phyloP scores from a whole-genome alignment of 306 rosid species.

The Quercus dentata region DNA sequence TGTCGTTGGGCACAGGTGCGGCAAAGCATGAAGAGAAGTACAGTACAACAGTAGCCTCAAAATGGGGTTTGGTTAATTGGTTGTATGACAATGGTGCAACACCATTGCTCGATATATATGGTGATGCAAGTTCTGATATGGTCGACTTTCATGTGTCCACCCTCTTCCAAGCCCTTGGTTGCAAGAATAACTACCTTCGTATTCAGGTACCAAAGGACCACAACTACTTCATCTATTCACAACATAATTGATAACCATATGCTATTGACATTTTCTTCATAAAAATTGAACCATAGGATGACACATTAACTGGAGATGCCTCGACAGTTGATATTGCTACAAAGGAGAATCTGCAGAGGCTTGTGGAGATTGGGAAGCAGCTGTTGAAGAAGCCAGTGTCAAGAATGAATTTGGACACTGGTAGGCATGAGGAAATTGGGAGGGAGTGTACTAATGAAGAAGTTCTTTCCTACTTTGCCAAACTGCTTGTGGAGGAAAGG shows the following conservation, averaged over 20 bases:
- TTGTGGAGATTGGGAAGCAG: slow-evolving; percentile 18
- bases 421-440: slow-evolving; percentile 10
- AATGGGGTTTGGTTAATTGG: slow-evolving; percentile 44
- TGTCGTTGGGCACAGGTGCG: slow-evolving; percentile 43
- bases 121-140: slow-evolving; percentile 40
- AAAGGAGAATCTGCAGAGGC: slow-evolving; percentile 17
- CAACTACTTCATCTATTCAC: background rate
- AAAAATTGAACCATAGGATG: slow-evolving; percentile 19
- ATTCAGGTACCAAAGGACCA: slow-evolving; percentile 7
- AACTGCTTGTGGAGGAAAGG: slow-evolving; percentile 19
- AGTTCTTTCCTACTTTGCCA: slow-evolving; percentile 16
- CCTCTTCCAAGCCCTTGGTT: slow-evolving; percentile 25
- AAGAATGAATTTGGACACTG: slow-evolving; percentile 20
- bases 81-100: slow-evolving; percentile 20
- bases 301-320: slow-evolving; percentile 19
- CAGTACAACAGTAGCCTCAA: slow-evolving; percentile 27
- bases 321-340: slow-evolving; percentile 25
- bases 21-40: slow-evolving; percentile 40
- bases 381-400: slow-evolving; percentile 27
- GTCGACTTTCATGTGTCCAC: slow-evolving; percentile 43
- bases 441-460: slow-evolving; percentile 21
- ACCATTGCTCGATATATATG: slow-evolving; percentile 35
- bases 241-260: background rate
- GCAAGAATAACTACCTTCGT: slow-evolving; percentile 34
- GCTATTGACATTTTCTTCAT: background rate